These are phyloP conservation scores for Fusarium sp. DNA, from an alignment of 2,329 filamentous ascomycete genomes.

Conservation along the genomic window DNA sequence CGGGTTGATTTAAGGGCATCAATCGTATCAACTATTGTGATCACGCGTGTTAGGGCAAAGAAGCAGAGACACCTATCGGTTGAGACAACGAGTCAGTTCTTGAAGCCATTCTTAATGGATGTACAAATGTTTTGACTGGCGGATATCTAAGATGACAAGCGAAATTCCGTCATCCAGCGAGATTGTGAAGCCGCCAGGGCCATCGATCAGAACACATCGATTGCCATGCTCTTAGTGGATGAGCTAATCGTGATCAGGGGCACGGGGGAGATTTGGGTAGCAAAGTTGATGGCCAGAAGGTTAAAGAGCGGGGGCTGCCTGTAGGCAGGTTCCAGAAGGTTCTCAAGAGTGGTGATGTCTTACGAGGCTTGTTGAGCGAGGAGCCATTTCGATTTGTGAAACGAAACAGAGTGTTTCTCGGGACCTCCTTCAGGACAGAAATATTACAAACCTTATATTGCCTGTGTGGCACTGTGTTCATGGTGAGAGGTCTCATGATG, in stretches of 20 bases:
- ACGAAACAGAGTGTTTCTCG: neutral
- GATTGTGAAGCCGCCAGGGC: neutral
- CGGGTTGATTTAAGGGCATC: neutral
- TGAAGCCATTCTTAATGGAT: neutral
- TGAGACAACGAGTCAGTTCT: conserved; percentile 6
- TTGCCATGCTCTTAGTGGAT: neutral
- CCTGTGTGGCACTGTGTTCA: neutral
- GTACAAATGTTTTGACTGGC: neutral
- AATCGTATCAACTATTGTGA: no score
- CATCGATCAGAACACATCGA: neutral
- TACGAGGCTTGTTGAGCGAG: neutral
- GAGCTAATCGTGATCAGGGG: neutral
- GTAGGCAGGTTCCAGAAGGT: neutral
- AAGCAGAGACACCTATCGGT: neutral
- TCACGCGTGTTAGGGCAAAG: no score
- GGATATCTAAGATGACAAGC: conserved; percentile 1
- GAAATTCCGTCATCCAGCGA: conserved; percentile 3
- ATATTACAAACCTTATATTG: neutral
- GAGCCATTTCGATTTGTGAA: neutral
- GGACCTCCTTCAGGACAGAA: neutral
- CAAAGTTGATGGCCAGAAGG: conserved; percentile 2
- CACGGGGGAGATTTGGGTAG: conserved; percentile 2
- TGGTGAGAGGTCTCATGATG: no score
- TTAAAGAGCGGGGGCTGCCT: neutral
- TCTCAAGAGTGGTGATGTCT: neutral